Evolutionary conservation across 2,329 filamentous ascomycete genomes (phyloP), one percentile per base, ranked within the genome.

Genomic region (Cladosporium velox): DNA sequence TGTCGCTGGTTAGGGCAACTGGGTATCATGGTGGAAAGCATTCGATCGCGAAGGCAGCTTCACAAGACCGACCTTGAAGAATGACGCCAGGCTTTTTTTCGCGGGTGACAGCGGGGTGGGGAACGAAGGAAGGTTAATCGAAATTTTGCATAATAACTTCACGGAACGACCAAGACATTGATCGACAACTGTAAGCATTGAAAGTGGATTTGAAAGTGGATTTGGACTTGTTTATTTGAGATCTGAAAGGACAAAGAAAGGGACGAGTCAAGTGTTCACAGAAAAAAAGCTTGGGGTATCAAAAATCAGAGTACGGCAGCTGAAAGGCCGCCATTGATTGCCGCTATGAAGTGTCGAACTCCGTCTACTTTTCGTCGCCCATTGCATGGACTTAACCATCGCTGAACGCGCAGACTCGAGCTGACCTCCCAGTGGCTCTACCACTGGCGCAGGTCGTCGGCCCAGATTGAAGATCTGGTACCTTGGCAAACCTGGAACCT

Each of bases 21-120:
- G 64, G 64, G 57, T 61, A 62, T 69, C 71, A 73, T 73, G 66
- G 59, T 68, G 63, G 44, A 68, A 58, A 65, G 54, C 28, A 49
- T 59, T 52, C 54, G 49, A 32, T 59, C 57, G 63, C 41, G 28
- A 59, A 65, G 51, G 55, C 52, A 34, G 41, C 34, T 35, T 49
- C 35, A 21, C 61, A 51, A 34, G 10, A 44, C 32, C 4, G 28
- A 30, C 28, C 41, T 59, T 32, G 24, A 28, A 51, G 35, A 28
- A 64, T 57, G 62, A 64, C 51, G 51, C 51, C 7, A 12, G 51
- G 26, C 51, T 14, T 55, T 55, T 59, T 44, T 58, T 59, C 35
- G 38, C 52, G 49, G 15, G 24, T n/a, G 38, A 55, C 52, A 44
- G 59, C 41, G 59, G 59, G 59, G 59, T 52, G 59, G 59, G 59